Percentiles rank a stretch among this genome's conserved stretches.
These are phyloP conservation scores for Colletotrichum sp. DNA, from an alignment of 2,329 filamentous ascomycete species.

Conservation along the genomic window DNA sequence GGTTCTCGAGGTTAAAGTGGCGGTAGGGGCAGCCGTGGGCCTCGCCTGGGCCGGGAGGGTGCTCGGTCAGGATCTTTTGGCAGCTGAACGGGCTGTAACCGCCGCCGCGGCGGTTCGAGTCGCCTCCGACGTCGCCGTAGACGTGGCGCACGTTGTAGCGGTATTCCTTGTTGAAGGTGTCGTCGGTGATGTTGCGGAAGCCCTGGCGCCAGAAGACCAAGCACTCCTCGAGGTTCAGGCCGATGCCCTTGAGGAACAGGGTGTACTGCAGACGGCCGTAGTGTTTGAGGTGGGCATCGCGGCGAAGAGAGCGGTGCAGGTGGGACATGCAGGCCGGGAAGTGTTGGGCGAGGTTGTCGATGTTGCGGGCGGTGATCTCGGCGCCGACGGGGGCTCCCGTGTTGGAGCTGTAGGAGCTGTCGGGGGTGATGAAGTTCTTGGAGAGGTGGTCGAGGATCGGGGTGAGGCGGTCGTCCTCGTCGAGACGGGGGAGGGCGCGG, in stretches of 20 bases:
- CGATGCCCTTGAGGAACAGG: constrained; percentile 95
- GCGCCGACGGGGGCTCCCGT: constrained; percentile 71
- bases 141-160: constrained; percentile 94
- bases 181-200: constrained; percentile 89
- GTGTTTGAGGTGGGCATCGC: constrained; percentile 92
- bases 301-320: constrained; percentile 83
- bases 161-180: constrained; percentile 97
- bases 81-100: constrained; percentile 94
- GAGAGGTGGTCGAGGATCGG: constrained; percentile 78
- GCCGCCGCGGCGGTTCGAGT: constrained; percentile 82
- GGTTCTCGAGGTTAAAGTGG: constrained; percentile 88
- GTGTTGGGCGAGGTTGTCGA: constrained; percentile 80
- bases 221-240: constrained; percentile 88
- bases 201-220: constrained; percentile 88
- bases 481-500: constrained; percentile 87
- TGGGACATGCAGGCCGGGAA: constrained; percentile 96
- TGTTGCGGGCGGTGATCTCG: constrained; percentile 77
- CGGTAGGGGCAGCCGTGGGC: constrained; percentile 96
- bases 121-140: constrained; percentile 95
- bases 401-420: constrained; percentile 75
- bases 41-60: constrained; percentile 85
- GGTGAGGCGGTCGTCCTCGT: constrained; percentile 91
- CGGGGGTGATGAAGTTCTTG: constrained; percentile 93
- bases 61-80: constrained; percentile 92
- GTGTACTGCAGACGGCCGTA: constrained; percentile 93